These are phyloP conservation scores for Plasmodium fragile DNA, from an alignment of 169 alveolate genomes.

Conservation along the genomic window DNA sequence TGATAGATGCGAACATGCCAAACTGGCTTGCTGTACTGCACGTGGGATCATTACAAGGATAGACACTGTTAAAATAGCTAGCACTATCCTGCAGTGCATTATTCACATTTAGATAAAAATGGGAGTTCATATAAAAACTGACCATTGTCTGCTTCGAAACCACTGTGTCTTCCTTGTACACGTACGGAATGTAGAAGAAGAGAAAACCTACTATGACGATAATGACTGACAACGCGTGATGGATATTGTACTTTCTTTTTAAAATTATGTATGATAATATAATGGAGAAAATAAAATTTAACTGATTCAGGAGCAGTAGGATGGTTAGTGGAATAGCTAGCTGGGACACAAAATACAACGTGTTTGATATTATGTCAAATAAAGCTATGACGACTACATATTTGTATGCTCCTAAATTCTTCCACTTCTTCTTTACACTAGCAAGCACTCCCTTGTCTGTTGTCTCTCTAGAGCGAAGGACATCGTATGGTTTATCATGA, in stretches of 20 bases:
- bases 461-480: background rate
- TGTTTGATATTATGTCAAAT: slow-evolving; percentile 47
- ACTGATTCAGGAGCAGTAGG: slow-evolving; percentile 46
- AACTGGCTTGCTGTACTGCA: slow-evolving; percentile 5
- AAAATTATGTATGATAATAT: slow-evolving; percentile 51
- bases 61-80: background rate
- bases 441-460: background rate
- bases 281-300: slow-evolving; percentile 66
- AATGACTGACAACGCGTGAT: slow-evolving; percentile 42
- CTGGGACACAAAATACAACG: slow-evolving; percentile 68
- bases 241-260: slow-evolving; percentile 55
- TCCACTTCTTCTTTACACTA: slow-evolving; percentile 19
- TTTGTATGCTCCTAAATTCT: slow-evolving; percentile 45
- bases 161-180: slow-evolving; percentile 24
- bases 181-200: slow-evolving; percentile 55
- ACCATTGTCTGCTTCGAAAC: background rate
- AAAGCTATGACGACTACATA: slow-evolving; percentile 38
- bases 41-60: background rate
- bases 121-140: slow-evolving; percentile 30
- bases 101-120: slow-evolving; percentile 6
- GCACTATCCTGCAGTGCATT: background rate
- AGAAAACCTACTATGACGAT: slow-evolving; percentile 49
- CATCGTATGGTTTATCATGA: background rate
- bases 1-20: slow-evolving; percentile 23
- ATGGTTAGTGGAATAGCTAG: slow-evolving; percentile 70